These are phyloP conservation scores for Pistacia integerrima DNA, from an alignment of 345 rosid species.

Conservation along the genomic window DNA sequence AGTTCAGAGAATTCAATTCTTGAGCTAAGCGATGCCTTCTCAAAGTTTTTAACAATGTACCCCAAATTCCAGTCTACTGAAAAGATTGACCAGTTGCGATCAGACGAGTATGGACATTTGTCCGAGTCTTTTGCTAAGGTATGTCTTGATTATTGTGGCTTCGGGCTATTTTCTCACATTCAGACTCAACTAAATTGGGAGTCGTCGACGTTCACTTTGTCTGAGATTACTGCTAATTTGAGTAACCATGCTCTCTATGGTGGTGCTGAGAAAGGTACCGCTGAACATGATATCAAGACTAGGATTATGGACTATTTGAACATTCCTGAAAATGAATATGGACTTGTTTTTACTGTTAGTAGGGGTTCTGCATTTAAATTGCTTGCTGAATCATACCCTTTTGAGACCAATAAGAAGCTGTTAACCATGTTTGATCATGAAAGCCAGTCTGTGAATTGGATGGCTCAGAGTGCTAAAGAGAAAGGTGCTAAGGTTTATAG, in stretches of 20 bases:
- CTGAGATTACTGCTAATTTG: slow-evolving; percentile 86
- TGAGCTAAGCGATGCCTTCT: slow-evolving; percentile 58
- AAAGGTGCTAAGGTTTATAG: slow-evolving; percentile 80
- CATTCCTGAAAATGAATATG: slow-evolving; percentile 86
- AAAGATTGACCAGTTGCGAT: slow-evolving; percentile 68
- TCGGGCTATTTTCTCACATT: slow-evolving; percentile 74
- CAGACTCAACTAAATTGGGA: slow-evolving; percentile 76
- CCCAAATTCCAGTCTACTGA: slow-evolving; percentile 73
- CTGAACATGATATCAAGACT: slow-evolving; percentile 75
- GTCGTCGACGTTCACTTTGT: slow-evolving; percentile 70
- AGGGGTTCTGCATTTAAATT: slow-evolving; percentile 89
- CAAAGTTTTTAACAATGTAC: slow-evolving; percentile 77
- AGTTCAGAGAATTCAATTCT: slow-evolving; percentile 58
- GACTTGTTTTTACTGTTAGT: slow-evolving; percentile 83
- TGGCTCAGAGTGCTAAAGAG: slow-evolving; percentile 83
- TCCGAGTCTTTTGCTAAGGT: slow-evolving; percentile 63
- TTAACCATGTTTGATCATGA: slow-evolving; percentile 92
- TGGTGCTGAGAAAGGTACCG: slow-evolving; percentile 77
- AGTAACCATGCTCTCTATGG: slow-evolving; percentile 84
- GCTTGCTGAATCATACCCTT: slow-evolving; percentile 83
- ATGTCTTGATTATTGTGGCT: slow-evolving; percentile 95
- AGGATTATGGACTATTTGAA: slow-evolving; percentile 85
- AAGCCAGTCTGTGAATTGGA: slow-evolving; percentile 91
- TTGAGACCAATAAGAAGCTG: slow-evolving; percentile 65
- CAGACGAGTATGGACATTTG: slow-evolving; percentile 68